Percentiles rank a stretch among this genome's conserved stretches.
phyloP scores from a whole-genome alignment of 495 filamentous ascomycete species.

The Zalerion maritima region DNA sequence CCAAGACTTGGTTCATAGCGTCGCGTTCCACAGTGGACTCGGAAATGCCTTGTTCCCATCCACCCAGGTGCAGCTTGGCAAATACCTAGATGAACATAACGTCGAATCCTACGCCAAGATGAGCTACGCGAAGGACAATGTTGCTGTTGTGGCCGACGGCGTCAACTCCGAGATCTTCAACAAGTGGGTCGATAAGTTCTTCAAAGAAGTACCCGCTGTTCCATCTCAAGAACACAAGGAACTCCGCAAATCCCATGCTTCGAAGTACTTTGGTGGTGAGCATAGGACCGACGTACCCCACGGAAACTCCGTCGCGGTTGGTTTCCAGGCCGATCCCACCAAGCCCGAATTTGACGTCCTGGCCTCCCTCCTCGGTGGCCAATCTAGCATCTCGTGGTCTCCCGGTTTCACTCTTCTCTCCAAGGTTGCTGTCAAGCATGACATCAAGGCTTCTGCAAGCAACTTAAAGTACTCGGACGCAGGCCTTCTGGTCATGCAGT shows the following conservation, averaged over 20 bases:
- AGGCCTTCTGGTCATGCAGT: constrained; percentile 69
- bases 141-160: constrained; percentile 82
- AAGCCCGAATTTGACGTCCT: constrained; percentile 86
- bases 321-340: constrained; percentile 78
- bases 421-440: constrained; percentile 56
- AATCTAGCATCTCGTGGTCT: constrained; percentile 89
- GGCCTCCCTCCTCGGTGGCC: constrained; percentile 75
- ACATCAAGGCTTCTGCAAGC: constrained; percentile 47
- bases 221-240: constrained; percentile 19
- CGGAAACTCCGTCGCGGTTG: constrained; percentile 69
- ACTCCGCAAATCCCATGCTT: constrained; percentile 31
- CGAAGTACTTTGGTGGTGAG: constrained; percentile 89
- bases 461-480: constrained; percentile 87
- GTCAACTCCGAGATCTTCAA: constrained; percentile 56
- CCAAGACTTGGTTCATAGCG: constrained; percentile 67
- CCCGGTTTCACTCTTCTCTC: constrained; percentile 80
- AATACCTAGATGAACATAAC: constrained; percentile 59
- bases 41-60: constrained; percentile 60
- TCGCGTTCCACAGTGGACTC: constrained; percentile 91
- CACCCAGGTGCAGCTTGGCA: constrained; percentile 49
- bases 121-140: constrained; percentile 77
- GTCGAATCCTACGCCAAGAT: constrained; percentile 56
- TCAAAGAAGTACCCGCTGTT: constrained; percentile 38
- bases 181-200: constrained; percentile 92
- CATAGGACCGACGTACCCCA: constrained; percentile 65